Base-by-base conservation (phyloP, 2,329 filamentous ascomycete species). In the Coniochaeta pulveracea region DNA sequence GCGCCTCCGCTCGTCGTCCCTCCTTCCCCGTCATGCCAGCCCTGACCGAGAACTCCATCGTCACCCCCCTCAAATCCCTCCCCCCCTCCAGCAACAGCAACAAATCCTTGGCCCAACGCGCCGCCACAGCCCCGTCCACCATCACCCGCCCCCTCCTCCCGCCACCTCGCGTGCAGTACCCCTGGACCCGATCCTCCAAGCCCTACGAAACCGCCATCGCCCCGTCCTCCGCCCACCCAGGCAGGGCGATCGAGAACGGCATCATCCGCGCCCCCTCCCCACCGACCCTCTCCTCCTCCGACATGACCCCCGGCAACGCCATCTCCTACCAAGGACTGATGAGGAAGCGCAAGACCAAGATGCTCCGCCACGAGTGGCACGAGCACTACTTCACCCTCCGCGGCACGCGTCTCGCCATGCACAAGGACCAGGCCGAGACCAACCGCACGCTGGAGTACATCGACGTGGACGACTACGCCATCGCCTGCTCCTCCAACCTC, bases 351-450 rank as follows among this genome's bases (percentile, higher is more conserved):
- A 85, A 85, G 62, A 93, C 81, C 21, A 78, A 77, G 49, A 77
- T 94, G 64, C 72, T 94, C 39, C 83, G 85, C 26, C 84, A 93
- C 55, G 88, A 95, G 61, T 95, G 88, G 88, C 76, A 86, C 49
- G 84, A 93, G 53, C 80, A 85, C 45, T 91, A 89, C 62, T 93
- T 91, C 55, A 85, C 84, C 17, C 78, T 95, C 41, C 77, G 78
- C 47, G 80, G 80, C 37, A 84, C 77, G 17, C 72, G 74, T 18
- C 67, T 85, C 23, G 77, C 80, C 35, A 80, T 89, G 72, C 83
- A 88, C 64, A 76, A 80, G 49, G 72, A 81, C 41, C 58, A 56
- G 21, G 49, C 53, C 33, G 55, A 59, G 33, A 45, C 64, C 19
- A 64, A 69, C 43, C 66, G 66, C 42, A 76, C 80, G 16, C 69